Conservation (phyloP, 768 basidiomycete genomes). For the Termitomyces sp. region DNA sequence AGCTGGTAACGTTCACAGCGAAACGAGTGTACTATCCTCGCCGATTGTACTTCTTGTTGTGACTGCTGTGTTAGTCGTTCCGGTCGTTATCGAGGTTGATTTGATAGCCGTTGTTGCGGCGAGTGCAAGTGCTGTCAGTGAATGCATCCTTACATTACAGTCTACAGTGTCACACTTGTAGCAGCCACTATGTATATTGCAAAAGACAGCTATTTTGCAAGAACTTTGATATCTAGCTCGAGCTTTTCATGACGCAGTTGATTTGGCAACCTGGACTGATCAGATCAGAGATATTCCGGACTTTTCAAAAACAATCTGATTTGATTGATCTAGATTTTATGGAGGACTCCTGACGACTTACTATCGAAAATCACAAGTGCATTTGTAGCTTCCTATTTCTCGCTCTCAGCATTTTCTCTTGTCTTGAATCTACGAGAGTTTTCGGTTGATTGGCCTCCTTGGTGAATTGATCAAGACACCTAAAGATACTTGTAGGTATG, state of each 20-base stretch:
- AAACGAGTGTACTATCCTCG: too few species aligned
- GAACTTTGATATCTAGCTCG: too few species aligned
- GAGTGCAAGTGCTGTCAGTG: constrained; percentile 13
- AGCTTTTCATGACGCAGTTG: too few species aligned
- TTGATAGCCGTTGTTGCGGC: too few species aligned
- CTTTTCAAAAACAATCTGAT: background rate
- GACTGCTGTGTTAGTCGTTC: too few species aligned
- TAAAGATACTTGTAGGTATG: background rate
- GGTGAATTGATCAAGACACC: background rate
- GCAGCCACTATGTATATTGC: background rate
- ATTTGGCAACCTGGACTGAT: background rate
- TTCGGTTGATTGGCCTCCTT: background rate
- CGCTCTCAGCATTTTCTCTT: background rate
- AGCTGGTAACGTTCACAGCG: too few species aligned
- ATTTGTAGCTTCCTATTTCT: background rate
- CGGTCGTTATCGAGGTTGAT: background rate
- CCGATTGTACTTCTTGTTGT: too few species aligned
- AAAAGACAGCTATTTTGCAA: background rate
- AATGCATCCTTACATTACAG: background rate
- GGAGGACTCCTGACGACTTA: background rate
- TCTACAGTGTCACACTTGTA: background rate
- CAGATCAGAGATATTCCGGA: background rate
- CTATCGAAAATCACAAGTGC: background rate
- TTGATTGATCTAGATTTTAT: background rate
- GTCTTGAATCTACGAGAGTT: background rate